A percentile compares a stretch with the other conserved stretches of the same genome.
These are phyloP conservation scores for Pythium oligandrum DNA, from an alignment of 352 stramenopile genomes.

Conservation along the genomic window DNA sequence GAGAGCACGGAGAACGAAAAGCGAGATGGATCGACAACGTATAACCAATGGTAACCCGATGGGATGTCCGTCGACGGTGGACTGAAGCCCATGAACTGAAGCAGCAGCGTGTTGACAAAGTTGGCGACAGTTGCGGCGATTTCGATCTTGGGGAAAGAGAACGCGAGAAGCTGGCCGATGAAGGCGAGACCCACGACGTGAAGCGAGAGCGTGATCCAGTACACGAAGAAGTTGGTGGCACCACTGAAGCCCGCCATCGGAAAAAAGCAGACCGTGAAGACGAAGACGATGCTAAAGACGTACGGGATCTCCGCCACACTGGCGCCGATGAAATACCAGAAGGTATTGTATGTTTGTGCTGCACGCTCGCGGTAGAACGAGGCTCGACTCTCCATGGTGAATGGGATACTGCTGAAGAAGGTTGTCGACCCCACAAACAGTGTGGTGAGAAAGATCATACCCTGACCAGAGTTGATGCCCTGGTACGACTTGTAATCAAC, in stretches of 20 bases:
- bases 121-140: constrained; percentile 31
- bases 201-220: constrained; percentile 53
- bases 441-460: no score
- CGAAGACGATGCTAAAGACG: constrained; percentile 19
- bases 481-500: constrained; percentile 33
- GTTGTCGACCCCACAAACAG: no score
- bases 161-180: constrained; percentile 72
- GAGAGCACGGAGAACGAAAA: constrained; percentile 37
- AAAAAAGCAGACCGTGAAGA: constrained; percentile 72
- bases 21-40: constrained; percentile 29
- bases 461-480: no score
- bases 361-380: no score
- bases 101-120: constrained; percentile 40
- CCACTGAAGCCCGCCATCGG: constrained; percentile 48
- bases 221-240: constrained; percentile 41
- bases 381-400: no score
- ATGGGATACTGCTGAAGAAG: constrained; percentile 72
- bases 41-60: constrained; percentile 28
- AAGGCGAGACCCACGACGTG: constrained; percentile 59
- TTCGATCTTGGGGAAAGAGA: constrained; percentile 35
- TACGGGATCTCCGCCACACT: no score
- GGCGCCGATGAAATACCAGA: no score
- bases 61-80: constrained; percentile 27
- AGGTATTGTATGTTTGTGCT: no score
- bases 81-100: constrained; percentile 55